These are phyloP conservation scores for Penicillium salamii DNA, from an alignment of 495 filamentous ascomycete species.

Conservation along the genomic window DNA sequence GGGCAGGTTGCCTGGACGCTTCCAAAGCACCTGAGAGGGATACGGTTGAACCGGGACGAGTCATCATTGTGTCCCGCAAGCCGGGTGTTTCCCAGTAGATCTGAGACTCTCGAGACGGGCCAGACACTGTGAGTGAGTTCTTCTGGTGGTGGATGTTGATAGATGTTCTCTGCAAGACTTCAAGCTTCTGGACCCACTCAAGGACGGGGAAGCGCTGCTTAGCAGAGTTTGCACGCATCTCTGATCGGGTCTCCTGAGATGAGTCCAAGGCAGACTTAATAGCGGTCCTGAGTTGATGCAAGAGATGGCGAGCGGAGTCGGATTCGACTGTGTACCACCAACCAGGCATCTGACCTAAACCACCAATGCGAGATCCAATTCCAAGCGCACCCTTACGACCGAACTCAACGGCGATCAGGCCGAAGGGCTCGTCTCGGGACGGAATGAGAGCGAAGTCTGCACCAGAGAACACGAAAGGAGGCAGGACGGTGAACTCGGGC, in stretches of 20 bases:
- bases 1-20: slow-evolving; percentile 5
- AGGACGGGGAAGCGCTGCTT: slow-evolving; percentile 66
- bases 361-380: slow-evolving; percentile 56
- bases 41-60: not conserved
- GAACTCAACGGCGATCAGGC: slow-evolving; percentile 70
- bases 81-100: slow-evolving; percentile 5
- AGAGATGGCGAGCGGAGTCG: slow-evolving; percentile 43
- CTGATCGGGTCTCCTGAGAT: slow-evolving; percentile 43
- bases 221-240: slow-evolving; percentile 64
- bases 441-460: slow-evolving; percentile 74
- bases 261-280: slow-evolving; percentile 60
- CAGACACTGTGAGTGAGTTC: slow-evolving; percentile 13
- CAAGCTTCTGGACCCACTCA: slow-evolving; percentile 55
- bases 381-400: slow-evolving; percentile 70
- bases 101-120: slow-evolving; percentile 1
- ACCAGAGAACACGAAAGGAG: slow-evolving; percentile 67
- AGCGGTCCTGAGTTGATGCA: slow-evolving; percentile 61
- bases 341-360: slow-evolving; percentile 68
- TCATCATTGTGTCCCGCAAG: not conserved
- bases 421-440: slow-evolving; percentile 69
- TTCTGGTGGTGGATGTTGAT: slow-evolving; percentile 24
- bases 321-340: slow-evolving; percentile 63
- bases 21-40: slow-evolving; percentile 5
- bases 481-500: slow-evolving; percentile 67
- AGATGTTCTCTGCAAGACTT: slow-evolving; percentile 45